phyloP scores from a whole-genome alignment of 306 rosid genomes.

The Heteromeles arbutifolia region DNA sequence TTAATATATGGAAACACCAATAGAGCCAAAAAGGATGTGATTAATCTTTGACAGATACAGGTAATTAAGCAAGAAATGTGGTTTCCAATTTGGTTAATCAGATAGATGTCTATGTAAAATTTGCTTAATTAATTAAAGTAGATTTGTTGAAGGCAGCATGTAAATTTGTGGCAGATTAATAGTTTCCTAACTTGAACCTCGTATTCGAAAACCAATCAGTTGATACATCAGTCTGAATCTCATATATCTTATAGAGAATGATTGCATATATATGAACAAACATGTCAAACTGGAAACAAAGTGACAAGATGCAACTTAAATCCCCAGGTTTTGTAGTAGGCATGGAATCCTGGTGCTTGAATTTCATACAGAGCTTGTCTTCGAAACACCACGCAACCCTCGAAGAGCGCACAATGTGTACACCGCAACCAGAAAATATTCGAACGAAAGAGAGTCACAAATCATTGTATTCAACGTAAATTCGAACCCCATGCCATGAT shows the following conservation, averaged over 20 bases:
- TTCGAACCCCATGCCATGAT: constrained; percentile 73
- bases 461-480: constrained; percentile 53
- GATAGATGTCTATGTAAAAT: neutral
- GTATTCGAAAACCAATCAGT: neutral
- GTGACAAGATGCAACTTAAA: neutral
- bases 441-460: constrained; percentile 11
- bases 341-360: neutral
- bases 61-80: neutral
- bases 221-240: neutral
- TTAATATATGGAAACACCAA: neutral
- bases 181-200: neutral
- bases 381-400: neutral
- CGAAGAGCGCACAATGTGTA: neutral
- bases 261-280: neutral
- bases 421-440: neutral
- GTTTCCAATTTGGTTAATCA: neutral
- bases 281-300: neutral
- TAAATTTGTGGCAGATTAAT: neutral
- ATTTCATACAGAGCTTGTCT: neutral
- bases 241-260: no score
- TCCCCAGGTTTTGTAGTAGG: neutral
- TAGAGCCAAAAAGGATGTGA: neutral
- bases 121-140: neutral
- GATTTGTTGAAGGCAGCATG: neutral
- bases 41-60: no score